A percentile compares a stretch with the other conserved stretches of the same genome.
phyloP scores from a whole-genome alignment of 192 early-diverging fungal genomes.

The Coemansia erecta region DNA sequence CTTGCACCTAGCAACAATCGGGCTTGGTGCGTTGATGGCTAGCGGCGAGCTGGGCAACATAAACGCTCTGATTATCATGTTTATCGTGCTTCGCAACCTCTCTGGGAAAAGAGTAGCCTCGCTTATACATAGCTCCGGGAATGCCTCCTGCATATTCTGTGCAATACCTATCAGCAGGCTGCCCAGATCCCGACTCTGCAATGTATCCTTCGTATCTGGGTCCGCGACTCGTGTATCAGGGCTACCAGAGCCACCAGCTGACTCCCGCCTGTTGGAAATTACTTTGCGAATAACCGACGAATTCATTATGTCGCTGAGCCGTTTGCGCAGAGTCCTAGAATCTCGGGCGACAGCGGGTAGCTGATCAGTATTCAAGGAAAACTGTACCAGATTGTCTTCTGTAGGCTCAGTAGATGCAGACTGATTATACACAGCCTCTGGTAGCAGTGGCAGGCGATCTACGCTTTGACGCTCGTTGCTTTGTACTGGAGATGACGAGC shows the following conservation, averaged over 20 bases:
- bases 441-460: too few species aligned
- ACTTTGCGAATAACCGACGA: not conserved
- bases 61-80: not conserved
- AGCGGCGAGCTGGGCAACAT: slow-evolving; percentile 7
- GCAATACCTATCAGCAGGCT: not conserved
- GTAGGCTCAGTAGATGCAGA: too few species aligned
- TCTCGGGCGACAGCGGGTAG: too few species aligned
- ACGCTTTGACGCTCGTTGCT: too few species aligned
- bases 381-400: too few species aligned
- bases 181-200: not conserved
- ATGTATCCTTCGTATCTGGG: too few species aligned
- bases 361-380: too few species aligned
- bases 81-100: slow-evolving; percentile 1
- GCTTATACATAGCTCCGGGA: not conserved
- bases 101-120: slow-evolving; percentile 2
- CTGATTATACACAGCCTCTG: too few species aligned
- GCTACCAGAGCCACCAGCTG: too few species aligned
- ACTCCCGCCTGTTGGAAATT: not conserved
- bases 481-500: not conserved
- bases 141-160: slow-evolving; percentile 5
- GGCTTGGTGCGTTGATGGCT: slow-evolving; percentile 11
- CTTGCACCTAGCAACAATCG: slow-evolving; percentile 1
- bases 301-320: not conserved
- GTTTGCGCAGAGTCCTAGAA: not conserved
- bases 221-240: too few species aligned